These are phyloP conservation scores for Aureobasidium leucospermi DNA, from an alignment of 2,329 filamentous ascomycete species.

Conservation along the genomic window DNA sequence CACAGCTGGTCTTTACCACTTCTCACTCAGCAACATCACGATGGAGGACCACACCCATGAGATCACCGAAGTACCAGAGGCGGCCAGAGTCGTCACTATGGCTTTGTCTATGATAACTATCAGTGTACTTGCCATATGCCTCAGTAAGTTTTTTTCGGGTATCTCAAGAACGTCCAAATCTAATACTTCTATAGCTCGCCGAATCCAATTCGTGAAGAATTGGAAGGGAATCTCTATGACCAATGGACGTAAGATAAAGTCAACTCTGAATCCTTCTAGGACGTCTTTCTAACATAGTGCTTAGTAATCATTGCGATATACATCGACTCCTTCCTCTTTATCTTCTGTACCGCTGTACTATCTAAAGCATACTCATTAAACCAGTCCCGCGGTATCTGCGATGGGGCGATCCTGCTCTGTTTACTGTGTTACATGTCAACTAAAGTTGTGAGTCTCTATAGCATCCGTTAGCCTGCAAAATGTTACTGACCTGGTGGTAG, in stretches of 20 bases:
- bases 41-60: conserved; percentile 4
- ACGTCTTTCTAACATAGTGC: background rate
- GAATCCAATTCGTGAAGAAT: conserved; percentile 20
- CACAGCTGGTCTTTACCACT: too few relatives aligned
- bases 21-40: background rate
- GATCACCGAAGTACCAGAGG: background rate
- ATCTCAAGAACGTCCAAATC: background rate
- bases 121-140: conserved; percentile 19
- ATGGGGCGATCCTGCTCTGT: too few relatives aligned
- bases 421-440: conserved; percentile 47
- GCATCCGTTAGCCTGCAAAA: background rate
- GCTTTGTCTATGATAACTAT: conserved; percentile 23
- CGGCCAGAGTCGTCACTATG: conserved; percentile 20
- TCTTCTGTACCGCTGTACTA: conserved; percentile 50
- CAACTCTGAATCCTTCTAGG: conserved; percentile 15
- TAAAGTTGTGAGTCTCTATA: conserved; percentile 39
- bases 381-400: conserved; percentile 34
- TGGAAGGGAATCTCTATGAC: conserved; percentile 23
- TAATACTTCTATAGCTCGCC: conserved; percentile 15
- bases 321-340: conserved; percentile 53
- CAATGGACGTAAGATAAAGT: background rate
- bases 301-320: conserved; percentile 56
- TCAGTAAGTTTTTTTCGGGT: conserved; percentile 2
- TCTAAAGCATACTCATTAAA: conserved; percentile 53
- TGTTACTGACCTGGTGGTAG: background rate